phyloP scores from a whole-genome alignment of 352 stramenopile genomes.

The Discostella stelligera region DNA sequence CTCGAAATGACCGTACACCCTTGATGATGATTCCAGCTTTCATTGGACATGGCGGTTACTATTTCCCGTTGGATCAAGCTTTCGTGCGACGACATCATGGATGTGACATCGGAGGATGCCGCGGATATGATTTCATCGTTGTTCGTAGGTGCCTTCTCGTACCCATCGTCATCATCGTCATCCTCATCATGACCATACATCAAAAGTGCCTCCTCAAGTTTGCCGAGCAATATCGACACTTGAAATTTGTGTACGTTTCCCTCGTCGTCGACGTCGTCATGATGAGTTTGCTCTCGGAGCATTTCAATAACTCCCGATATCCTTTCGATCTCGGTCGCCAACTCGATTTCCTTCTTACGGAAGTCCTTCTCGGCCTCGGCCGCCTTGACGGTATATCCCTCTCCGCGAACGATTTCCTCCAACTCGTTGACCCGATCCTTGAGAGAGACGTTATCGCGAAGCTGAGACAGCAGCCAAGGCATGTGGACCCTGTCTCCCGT shows the following conservation, averaged over 20 bases:
- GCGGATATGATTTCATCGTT: background rate
- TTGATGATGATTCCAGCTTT: background rate
- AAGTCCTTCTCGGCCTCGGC: slow-evolving; percentile 27
- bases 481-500: slow-evolving; percentile 39
- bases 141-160: background rate
- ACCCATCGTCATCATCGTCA: no score
- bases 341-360: slow-evolving; percentile 21
- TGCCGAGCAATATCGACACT: slow-evolving; percentile 35
- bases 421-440: slow-evolving; percentile 39
- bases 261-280: slow-evolving; percentile 21
- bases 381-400: slow-evolving; percentile 29
- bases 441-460: slow-evolving; percentile 38
- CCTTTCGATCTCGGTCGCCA: slow-evolving; percentile 27
- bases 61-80: background rate
- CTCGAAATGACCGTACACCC: background rate
- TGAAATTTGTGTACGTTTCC: slow-evolving; percentile 3
- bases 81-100: background rate
- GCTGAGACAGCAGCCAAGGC: slow-evolving; percentile 35
- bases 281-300: slow-evolving; percentile 19
- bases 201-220: slow-evolving; percentile 34
- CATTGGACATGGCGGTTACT: background rate
- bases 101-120: background rate
- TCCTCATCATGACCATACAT: slow-evolving; percentile 17
- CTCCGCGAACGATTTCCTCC: slow-evolving; percentile 33
- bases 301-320: slow-evolving; percentile 27